These are phyloP conservation scores for Phlebiopsis gigantea DNA, from an alignment of 768 basidiomycete genomes.

Conservation along the genomic window DNA sequence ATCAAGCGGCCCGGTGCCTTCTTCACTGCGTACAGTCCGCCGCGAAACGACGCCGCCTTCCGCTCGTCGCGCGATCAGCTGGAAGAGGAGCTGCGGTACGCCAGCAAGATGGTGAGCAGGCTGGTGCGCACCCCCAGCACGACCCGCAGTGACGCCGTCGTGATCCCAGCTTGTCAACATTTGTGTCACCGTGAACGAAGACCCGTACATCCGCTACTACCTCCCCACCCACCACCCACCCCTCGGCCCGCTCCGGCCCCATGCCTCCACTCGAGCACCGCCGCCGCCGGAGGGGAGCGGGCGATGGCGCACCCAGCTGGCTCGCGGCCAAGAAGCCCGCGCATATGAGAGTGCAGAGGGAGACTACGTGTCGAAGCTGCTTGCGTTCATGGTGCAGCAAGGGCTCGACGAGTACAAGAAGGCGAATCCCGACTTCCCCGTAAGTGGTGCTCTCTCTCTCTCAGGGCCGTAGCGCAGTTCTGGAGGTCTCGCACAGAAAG, in stretches of 20 bases:
- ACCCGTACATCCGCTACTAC: constrained; percentile 91
- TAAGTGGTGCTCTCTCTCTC: constrained; percentile 34
- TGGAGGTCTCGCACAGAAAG: constrained; percentile 41
- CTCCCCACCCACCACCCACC: constrained; percentile 77
- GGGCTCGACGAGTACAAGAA: constrained; percentile 86
- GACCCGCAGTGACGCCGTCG: neutral
- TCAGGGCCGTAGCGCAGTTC: neutral
- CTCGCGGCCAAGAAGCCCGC: constrained; percentile 64
- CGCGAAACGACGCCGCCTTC: constrained; percentile 62
- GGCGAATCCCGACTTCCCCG: constrained; percentile 81
- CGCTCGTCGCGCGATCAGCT: constrained; percentile 67
- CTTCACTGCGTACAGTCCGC: constrained; percentile 86
- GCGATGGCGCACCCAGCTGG: constrained; percentile 80
- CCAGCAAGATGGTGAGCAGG: constrained; percentile 56
- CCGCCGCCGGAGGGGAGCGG: constrained; percentile 53
- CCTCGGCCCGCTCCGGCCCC: constrained; percentile 75
- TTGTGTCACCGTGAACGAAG: constrained; percentile 87
- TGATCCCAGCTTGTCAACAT: constrained; percentile 70
- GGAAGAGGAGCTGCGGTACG: constrained; percentile 81
- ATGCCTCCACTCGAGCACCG: constrained; percentile 57
- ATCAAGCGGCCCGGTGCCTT: constrained; percentile 73
- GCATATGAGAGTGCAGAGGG: constrained; percentile 65
- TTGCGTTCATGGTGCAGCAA: constrained; percentile 82
- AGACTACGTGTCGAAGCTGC: constrained; percentile 73
- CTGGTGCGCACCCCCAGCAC: neutral